Evolutionary conservation across 805 yeast species (phyloP).

Genomic region (Saturnispora galanensis): DNA sequence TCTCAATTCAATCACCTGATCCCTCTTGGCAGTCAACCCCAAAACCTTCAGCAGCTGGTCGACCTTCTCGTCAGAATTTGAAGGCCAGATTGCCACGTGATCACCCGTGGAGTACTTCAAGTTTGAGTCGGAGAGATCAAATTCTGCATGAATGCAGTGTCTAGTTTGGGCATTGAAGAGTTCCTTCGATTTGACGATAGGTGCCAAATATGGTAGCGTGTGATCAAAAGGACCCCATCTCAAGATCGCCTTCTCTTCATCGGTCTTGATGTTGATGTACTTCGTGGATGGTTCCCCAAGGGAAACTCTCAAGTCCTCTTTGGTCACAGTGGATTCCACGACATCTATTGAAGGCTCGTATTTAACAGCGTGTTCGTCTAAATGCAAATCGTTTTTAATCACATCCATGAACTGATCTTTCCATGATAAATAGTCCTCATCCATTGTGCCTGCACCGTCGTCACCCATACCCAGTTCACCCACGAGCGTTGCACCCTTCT

Average conservation of each 20-base stretch:
- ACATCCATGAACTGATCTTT: conserved; percentile 66
- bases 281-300: conserved; percentile 75
- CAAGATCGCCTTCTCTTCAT: conserved; percentile 3
- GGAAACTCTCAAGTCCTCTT: conserved; percentile 31
- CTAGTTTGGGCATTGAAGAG: conserved; percentile 59
- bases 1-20: conserved; percentile 47
- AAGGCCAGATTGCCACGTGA: conserved; percentile 86
- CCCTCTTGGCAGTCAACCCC: conserved; percentile 42
- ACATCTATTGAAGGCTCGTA: conserved; percentile 55
- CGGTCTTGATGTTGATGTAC: conserved; percentile 30
- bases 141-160: conserved; percentile 63
- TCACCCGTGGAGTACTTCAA: conserved; percentile 86
- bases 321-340: conserved; percentile 17
- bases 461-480: conserved; percentile 81
- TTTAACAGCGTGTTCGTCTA: conserved; percentile 6
- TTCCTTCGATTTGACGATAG: conserved; percentile 33
- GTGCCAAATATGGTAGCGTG: conserved; percentile 57
- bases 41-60: conserved; percentile 51
- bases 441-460: conserved; percentile 83
- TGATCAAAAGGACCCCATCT: conserved; percentile 20
- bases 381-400: conserved; percentile 1
- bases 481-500: conserved; percentile 52
- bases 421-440: conserved; percentile 88
- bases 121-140: conserved; percentile 69
- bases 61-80: conserved; percentile 63